A percentile compares a stretch with the other conserved stretches of the same genome.
These are phyloP conservation scores for Trichopus zeylanicus DNA, from an alignment of 116 monocot genomes.

Conservation along the genomic window DNA sequence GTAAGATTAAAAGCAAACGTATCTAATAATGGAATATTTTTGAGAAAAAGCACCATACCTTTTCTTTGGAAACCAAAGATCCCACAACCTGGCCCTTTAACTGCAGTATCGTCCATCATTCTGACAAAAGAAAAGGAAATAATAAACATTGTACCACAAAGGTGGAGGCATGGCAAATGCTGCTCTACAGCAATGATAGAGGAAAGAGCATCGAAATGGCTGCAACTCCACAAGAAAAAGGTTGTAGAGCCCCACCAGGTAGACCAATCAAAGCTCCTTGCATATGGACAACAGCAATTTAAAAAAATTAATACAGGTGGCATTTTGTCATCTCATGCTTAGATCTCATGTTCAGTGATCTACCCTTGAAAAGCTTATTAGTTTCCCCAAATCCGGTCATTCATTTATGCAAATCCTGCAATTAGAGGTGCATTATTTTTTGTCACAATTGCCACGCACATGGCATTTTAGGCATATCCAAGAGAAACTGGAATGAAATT, in stretches of 20 bases:
- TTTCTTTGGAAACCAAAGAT: background rate
- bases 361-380: background rate
- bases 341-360: background rate
- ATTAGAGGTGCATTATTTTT: background rate
- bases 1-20: background rate
- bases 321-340: conserved; percentile 2
- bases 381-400: background rate
- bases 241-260: background rate
- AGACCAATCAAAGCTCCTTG: background rate
- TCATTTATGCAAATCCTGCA: background rate
- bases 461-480: background rate
- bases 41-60: background rate
- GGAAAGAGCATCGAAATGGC: background rate
- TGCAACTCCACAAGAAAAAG: background rate
- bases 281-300: background rate
- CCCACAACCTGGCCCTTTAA: background rate
- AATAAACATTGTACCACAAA: background rate
- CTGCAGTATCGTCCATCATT: background rate
- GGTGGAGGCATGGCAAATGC: background rate
- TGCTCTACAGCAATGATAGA: background rate
- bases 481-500: background rate
- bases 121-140: background rate
- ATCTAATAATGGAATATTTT: background rate
- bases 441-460: background rate
- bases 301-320: conserved; percentile 3